A percentile compares a stretch with the other conserved stretches of the same genome.
Conservation (phyloP, 176 grass and related monocot genomes). For the Raddia guianensis region DNA sequence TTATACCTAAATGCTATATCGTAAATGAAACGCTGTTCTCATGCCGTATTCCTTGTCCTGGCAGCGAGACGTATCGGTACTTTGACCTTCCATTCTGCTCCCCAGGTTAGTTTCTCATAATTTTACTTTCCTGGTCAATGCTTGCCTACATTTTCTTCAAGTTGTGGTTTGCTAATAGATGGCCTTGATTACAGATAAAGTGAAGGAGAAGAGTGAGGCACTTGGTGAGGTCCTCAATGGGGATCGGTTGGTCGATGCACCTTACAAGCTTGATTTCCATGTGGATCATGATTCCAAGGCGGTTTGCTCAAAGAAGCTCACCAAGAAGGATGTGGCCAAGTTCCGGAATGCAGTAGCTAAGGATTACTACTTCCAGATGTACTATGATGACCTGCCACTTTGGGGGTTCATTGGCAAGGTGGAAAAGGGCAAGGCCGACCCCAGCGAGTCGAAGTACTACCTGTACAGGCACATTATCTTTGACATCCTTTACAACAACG, state of each 20-base stretch:
- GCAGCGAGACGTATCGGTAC: constrained; percentile 94
- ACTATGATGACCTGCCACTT: constrained; percentile 91
- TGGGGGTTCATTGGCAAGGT: constrained; percentile 98
- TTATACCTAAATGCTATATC: not conserved
- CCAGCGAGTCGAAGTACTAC: constrained; percentile 81
- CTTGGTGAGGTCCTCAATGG: constrained; percentile 93
- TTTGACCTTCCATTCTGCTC: constrained; percentile 95
- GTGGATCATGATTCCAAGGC: constrained; percentile 55
- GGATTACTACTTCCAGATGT: constrained; percentile 99
- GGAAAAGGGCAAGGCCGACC: constrained; percentile 69
- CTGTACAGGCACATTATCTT: constrained; percentile 94
- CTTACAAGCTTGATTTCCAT: constrained; percentile 92
- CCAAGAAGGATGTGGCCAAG: constrained; percentile 70
- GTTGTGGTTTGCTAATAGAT: constrained; percentile 8
- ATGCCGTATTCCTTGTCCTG: constrained; percentile 25
- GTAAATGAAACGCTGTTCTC: not conserved
- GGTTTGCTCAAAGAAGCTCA: constrained; percentile 80
- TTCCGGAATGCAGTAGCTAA: constrained; percentile 72
- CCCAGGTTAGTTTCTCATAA: constrained; percentile 56
- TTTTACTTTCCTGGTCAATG: not conserved
- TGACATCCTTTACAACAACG: constrained; percentile 74
- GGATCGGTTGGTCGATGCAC: constrained; percentile 85
- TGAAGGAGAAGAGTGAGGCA: constrained; percentile 88
- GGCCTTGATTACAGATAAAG: constrained; percentile 52
- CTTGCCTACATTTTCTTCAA: not conserved